Percentiles rank a stretch among this genome's conserved stretches.
Conservation (phyloP, 2,329 filamentous ascomycete species). For the Pleomassaria siparia region DNA sequence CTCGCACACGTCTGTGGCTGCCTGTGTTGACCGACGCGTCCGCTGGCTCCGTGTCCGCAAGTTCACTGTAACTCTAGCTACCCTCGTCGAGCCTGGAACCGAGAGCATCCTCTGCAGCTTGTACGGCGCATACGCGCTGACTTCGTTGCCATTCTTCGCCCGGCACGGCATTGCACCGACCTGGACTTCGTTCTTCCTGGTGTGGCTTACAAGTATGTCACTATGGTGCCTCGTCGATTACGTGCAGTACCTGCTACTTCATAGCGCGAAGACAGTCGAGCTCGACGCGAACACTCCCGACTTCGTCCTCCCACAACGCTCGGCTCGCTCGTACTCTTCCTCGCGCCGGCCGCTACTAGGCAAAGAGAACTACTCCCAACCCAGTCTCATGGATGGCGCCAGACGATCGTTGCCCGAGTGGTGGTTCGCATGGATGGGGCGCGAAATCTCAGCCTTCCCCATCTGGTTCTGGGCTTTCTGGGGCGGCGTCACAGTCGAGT, state of each 20-base stretch:
- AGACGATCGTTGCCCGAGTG: slow-evolving; percentile 67
- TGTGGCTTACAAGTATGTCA: slow-evolving; percentile 67
- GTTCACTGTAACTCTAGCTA: slow-evolving; percentile 87
- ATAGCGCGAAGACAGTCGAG: slow-evolving; percentile 71
- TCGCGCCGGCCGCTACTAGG: slow-evolving; percentile 25
- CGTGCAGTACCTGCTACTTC: slow-evolving; percentile 70
- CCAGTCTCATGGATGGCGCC: slow-evolving; percentile 35
- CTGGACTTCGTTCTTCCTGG: slow-evolving; percentile 65
- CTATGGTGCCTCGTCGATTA: slow-evolving; percentile 78
- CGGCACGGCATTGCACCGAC: slow-evolving; percentile 60
- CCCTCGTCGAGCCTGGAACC: slow-evolving; percentile 87
- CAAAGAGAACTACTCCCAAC: slow-evolving; percentile 9
- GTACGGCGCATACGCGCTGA: slow-evolving; percentile 77
- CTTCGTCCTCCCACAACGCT: slow-evolving; percentile 62
- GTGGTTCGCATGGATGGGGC: slow-evolving; percentile 79
- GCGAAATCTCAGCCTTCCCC: slow-evolving; percentile 80
- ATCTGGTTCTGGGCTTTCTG: slow-evolving; percentile 90
- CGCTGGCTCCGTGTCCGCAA: slow-evolving; percentile 93
- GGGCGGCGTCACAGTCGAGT: slow-evolving; percentile 82
- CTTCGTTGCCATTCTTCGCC: slow-evolving; percentile 68
- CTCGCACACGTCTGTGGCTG: slow-evolving; percentile 72
- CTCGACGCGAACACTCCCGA: slow-evolving; percentile 70
- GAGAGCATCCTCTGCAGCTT: slow-evolving; percentile 83
- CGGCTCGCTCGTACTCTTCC: slow-evolving; percentile 28
- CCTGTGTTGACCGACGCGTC: slow-evolving; percentile 78